phyloP scores from a whole-genome alignment of 805 yeast species.

The Dipodascus albidus region DNA sequence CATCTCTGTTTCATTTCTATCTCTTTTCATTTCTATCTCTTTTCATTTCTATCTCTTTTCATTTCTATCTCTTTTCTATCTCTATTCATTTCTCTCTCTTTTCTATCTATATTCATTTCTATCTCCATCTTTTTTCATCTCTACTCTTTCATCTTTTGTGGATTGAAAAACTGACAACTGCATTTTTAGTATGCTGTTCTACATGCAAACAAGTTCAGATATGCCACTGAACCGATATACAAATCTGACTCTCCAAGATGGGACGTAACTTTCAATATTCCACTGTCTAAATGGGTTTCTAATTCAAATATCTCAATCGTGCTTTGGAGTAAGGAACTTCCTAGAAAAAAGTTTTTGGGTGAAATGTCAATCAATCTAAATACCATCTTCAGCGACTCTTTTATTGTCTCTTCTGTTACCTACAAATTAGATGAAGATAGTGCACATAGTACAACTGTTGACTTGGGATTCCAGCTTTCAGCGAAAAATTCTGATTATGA shows the following conservation, averaged over 20 bases:
- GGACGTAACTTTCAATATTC: conserved; percentile 55
- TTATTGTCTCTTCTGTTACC: not conserved
- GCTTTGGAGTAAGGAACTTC: conserved; percentile 22
- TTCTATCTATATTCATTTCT: no score
- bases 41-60: no score
- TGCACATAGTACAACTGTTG: not conserved
- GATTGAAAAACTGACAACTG: no score
- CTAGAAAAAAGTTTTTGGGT: conserved; percentile 16
- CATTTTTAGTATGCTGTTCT: conserved; percentile 17
- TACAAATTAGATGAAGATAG: not conserved
- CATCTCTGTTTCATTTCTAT: no score
- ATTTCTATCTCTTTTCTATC: no score
- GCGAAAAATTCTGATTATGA: not conserved
- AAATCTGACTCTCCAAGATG: conserved; percentile 65
- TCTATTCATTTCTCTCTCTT: no score
- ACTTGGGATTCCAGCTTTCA: conserved; percentile 1
- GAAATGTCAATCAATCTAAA: conserved; percentile 8
- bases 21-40: no score
- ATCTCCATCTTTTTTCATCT: no score
- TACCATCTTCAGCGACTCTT: conserved; percentile 5
- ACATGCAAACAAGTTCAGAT: conserved; percentile 19
- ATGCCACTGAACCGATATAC: conserved; percentile 42
- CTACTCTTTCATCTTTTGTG: no score
- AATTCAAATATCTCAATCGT: conserved; percentile 10
- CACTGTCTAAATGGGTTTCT: conserved; percentile 20